Base-by-base conservation (phyloP, 441 rosid species). In the Corymbia citriodora region DNA sequence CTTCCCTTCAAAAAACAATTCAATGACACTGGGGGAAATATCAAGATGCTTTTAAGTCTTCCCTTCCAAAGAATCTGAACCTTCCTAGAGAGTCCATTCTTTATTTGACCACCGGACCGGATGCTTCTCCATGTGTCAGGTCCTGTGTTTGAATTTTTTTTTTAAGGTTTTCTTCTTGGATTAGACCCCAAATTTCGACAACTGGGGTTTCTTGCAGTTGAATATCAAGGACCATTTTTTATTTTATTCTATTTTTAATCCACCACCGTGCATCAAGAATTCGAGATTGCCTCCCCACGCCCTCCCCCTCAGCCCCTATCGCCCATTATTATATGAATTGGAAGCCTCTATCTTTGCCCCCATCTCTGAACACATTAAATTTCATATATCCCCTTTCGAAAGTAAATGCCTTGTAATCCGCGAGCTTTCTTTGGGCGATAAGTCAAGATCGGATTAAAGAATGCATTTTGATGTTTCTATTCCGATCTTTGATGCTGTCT, bases 281-380 rank as follows among this genome's bases (percentile, higher is more conserved):
- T 92, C 93, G 93, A 93, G 93, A 92, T 50, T 72, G 14, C 29
- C 90, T 45, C n/a, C 79, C 45, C 25, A 25, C 23, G 21, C 19
- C 54, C 13, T 14, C 23, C 79, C 74, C 1, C 23, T 52, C 49
- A 45, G 49, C 10, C n/a, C 52, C 45, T 45, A 45, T 45, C 29
- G 9, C 85, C 88, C 25, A 91, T 86, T 92, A 93, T 87, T 94
- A 93, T 91, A 94, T 91, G 88, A 72, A 90, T 89, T 94, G 92
- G 99, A 96, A 97, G 96, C 92, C 93, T 96, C 99, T 93, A 93
- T 91, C 90, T 18, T 18, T 92, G 91, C 90, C 87, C 87, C 89
- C 68, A 87, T 90, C 93, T 90, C 79, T 92, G 94, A 93, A 94
- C 97, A 95, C 95, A 94, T 96, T 96, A 94, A 94, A 96, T 95